Evolutionary conservation across 805 yeast species (phyloP), one percentile per base, ranked within the genome.

Genomic region (Nakazawaea wickerhamii): DNA sequence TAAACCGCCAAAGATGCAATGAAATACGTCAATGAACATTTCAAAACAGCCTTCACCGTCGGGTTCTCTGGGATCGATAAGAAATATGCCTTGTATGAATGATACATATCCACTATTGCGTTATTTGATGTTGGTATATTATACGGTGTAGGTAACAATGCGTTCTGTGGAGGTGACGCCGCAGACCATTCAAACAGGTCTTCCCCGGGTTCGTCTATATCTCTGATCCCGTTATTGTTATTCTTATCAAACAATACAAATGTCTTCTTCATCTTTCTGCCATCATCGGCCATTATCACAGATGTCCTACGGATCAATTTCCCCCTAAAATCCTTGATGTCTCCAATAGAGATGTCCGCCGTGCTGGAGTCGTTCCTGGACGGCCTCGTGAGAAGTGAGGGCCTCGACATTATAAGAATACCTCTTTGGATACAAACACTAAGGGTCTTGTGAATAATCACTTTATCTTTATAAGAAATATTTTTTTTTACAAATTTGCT

Each of bases 1-100:
- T 81, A 84, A 14, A 86, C 93, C 1, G 81, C 85, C 44, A 84
- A 54, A 0, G 95, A 81, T 1, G 89, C 91, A 1, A 85, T 45
- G 8, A 81, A 63, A 55, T 87, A 87, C 1, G 93, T 83, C n/a
- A 85, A 45, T 0, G 90, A 69, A 51, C 91, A 83, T 51, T 85
- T 84, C 35, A 81, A 38, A 2, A 76, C 78, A 32, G 50, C 58
- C 21, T 36, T 25, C 47, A 28, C 31, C 15, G 32, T 41, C 6
- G 36, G 28, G 22, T 28, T 30, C 13, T 36, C 11, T 18, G 14
- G 7, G 11, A 27, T n/a, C n/a, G 25, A 27, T 11, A 19, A 9
- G 7, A 36, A 4, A 27, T 36, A 27, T 18, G 25, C 20, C 25
- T 36, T 36, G n/a, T 14, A 28, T 11, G 32, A 17, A 26, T 36